Conservation (phyloP, 768 basidiomycete species). For the Boletus sensibilis region DNA sequence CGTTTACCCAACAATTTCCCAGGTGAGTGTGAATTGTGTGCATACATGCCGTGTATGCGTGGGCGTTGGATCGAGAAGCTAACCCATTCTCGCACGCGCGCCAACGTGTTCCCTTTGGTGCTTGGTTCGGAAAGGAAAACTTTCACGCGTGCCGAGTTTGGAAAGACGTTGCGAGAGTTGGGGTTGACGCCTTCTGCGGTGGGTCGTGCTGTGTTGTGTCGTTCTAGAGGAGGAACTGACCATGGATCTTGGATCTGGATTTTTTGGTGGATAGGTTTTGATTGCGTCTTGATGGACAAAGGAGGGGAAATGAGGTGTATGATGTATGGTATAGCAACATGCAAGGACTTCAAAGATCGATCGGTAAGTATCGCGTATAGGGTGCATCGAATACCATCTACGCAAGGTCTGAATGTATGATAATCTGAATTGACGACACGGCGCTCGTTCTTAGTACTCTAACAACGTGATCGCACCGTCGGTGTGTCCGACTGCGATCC, state of each 20-base stretch:
- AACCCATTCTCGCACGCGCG: no score
- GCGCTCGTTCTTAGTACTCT: slow-evolving; percentile 37
- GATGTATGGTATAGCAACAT: neutral
- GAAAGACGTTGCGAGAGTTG: slow-evolving; percentile 76
- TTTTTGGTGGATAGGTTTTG: slow-evolving; percentile 42
- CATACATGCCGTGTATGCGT: neutral
- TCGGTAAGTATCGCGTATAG: no score
- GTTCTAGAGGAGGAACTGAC: neutral
- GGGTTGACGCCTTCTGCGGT: slow-evolving; percentile 89
- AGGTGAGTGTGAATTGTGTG: slow-evolving; percentile 47
- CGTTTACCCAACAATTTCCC: slow-evolving; percentile 80
- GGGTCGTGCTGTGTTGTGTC: neutral
- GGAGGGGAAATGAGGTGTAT: neutral
- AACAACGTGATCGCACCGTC: slow-evolving; percentile 51
- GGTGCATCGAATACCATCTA: neutral
- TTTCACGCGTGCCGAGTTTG: slow-evolving; percentile 70
- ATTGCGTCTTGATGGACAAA: slow-evolving; percentile 41
- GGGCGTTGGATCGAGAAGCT: neutral
- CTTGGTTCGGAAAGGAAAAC: slow-evolving; percentile 46
- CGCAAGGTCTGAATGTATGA: neutral
- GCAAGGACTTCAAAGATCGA: no score
- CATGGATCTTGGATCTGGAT: neutral
- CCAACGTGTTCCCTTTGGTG: no score
- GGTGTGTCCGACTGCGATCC: slow-evolving; percentile 34
- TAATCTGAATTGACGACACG: neutral